Evolutionary conservation across 345 rosid genomes (phyloP), one percentile per base, ranked within the genome.

Genomic region (Populus davidiana): DNA sequence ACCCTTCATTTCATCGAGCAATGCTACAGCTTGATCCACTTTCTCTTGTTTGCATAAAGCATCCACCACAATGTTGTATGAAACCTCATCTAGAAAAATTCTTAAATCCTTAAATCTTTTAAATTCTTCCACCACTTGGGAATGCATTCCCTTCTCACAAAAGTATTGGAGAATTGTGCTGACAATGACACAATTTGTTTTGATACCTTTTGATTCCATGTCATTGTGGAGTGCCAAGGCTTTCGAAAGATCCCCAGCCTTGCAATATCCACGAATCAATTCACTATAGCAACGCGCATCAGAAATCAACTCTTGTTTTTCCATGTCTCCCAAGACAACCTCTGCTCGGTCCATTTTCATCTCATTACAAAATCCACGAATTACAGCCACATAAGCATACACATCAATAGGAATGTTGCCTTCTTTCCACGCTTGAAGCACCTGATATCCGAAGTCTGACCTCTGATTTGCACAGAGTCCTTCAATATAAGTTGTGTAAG

Each of bases 1-100:
- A 29, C 36, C 50, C 76, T 70, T 87, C 98, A 94, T 93, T 77
- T 93, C 91, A 78, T 75, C 50, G 21, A 93, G 79, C 77, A 93
- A 69, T 79, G 61, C 54, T 7, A 49, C 27, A 65, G 90, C 95
- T 69, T 86, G 91, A 75, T 91, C 91, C 79, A 91, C 75, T 81
- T 85, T 85, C 20, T 87, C 92, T 41, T 81, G 77, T 84, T 89
- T 89, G 84, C 97, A 84, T 67, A 90, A 84, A 36, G 96, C 94
- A 79, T 85, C 71, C 13, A 88, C 69, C 23, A 76, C 86, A 2
- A 87, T 78, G 77, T 87, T 88, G 78, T 94, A 88, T 66, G 90
- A 90, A 70, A 85, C 85, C 78, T 79, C 82, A 70, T 91, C 98
- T 68, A 91, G 83, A 74, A 79, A 88, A 80, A 89, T 39, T 5